Evolutionary conservation across 257 asterid genomes (phyloP).

Genomic region (Hygrophila difformis): DNA sequence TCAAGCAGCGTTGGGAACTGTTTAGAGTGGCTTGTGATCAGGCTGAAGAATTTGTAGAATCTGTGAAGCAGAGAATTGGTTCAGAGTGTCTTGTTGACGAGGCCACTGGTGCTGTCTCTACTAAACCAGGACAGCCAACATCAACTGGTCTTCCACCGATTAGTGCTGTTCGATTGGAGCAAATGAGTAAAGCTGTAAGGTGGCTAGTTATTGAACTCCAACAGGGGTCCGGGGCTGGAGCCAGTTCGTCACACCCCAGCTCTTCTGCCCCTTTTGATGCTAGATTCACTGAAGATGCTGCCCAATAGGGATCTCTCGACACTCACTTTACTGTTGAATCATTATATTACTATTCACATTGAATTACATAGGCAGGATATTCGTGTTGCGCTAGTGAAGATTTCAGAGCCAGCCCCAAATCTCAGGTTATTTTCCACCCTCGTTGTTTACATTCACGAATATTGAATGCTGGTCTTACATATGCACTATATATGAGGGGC

Average conservation of each 20-base stretch:
- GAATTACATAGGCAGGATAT: too few species aligned
- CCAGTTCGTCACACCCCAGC: constrained; percentile 41
- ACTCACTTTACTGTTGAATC: too few species aligned
- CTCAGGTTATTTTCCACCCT: too few species aligned
- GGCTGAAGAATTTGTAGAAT: constrained; percentile 90
- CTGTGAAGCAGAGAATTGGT: constrained; percentile 93
- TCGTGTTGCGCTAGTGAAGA: too few species aligned
- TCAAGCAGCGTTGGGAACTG: constrained; percentile 84
- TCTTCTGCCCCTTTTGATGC: constrained; percentile 85
- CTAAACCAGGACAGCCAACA: constrained; percentile 51
- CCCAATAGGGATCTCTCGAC: constrained; percentile 86
- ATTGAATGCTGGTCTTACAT: too few species aligned
- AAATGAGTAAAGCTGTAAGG: constrained; percentile 97
- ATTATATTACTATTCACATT: too few species aligned
- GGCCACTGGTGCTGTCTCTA: constrained; percentile 75
- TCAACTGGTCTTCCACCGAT: constrained; percentile 73
- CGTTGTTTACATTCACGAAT: too few species aligned
- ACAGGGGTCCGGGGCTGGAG: constrained; percentile 69
- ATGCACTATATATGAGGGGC: too few species aligned
- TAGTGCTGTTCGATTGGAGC: constrained; percentile 94
- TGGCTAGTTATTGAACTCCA: constrained; percentile 89
- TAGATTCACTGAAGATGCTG: constrained; percentile 74
- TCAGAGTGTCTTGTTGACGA: constrained; percentile 95
- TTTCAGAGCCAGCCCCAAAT: too few species aligned
- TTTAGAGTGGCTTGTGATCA: constrained; percentile 88